Base-by-base conservation (phyloP, 2,329 filamentous ascomycete species). In the Ophiosphaerella korrae region DNA sequence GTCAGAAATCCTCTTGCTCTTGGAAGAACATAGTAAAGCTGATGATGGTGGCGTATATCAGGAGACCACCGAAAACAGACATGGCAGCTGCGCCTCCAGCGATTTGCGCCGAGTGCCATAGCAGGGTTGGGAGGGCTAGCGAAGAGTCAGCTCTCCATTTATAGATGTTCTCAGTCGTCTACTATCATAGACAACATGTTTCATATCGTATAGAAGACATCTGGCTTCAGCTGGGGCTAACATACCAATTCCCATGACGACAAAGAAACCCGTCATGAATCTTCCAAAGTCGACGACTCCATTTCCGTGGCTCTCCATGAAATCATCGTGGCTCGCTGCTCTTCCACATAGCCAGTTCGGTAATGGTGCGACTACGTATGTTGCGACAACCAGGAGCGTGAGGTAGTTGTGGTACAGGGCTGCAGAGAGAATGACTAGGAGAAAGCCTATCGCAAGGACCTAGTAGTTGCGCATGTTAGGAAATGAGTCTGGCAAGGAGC, bases 1-100 rank as follows among this genome's bases (percentile, higher is more conserved):
- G 64, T 66, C 78, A 97, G 75, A 97, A 99, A 66, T 97, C 94
- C 71, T 96, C 89, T 74, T 97, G 92, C 76, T 97, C 92, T 73
- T 93, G 89, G 82, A 99, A 99, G 80, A 97, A 99, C 86, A 97
- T 89, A 61, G 89, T 88, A 76, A 99, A 99, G 78, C 89, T 94
- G 77, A 99, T 95, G 72, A 99, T 97, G 42, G 94, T 99, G 50
- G 91, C 90, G 77, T 99, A 99, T 73, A 99, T 99, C 72, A 99
- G 79, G 52, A 97, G 80, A 45, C 94, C 94, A 24, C 94, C 94
- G 45, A 93, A 78, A 64, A 99, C 89, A 45, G 90, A 95, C 94
- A 99, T 99, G 72, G 91, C 79, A 87, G 96, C 96, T 42, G 94
- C 94, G 45, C 90, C 87, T 50, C 88, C 75, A 55, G 86, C 79